phyloP scores from a whole-genome alignment of 164 flowering plant genomes.

The Vitis amurensis region DNA sequence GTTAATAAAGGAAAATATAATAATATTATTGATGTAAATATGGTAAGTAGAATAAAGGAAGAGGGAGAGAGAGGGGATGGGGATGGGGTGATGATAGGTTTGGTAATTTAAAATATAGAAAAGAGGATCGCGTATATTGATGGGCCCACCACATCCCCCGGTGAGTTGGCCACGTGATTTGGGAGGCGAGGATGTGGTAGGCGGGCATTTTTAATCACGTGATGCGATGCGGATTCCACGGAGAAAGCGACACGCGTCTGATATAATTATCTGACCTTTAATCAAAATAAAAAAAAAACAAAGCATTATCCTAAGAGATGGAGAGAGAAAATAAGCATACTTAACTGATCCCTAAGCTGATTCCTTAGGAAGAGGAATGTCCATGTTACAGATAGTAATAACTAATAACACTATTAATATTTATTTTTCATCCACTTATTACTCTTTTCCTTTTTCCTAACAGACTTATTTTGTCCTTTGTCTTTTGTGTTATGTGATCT shows the following conservation, averaged over 20 bases:
- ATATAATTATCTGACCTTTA: too few species aligned
- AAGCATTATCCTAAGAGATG: constrained; percentile 8
- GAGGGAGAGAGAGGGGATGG: too few species aligned
- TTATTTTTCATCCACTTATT: not conserved
- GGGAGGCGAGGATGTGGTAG: constrained; percentile 56
- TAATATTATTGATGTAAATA: too few species aligned
- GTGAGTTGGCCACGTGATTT: constrained; percentile 93
- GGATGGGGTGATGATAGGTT: too few species aligned
- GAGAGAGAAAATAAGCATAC: constrained; percentile 20
- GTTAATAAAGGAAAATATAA: too few species aligned
- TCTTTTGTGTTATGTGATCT: too few species aligned
- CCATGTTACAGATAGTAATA: constrained; percentile 22
- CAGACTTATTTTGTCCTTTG: too few species aligned
- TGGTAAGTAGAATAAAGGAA: too few species aligned
- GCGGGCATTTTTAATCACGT: constrained; percentile 61
- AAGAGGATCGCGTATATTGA: constrained; percentile 16
- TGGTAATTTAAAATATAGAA: not conserved
- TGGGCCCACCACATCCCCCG: constrained; percentile 33
- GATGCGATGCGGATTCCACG: constrained; percentile 50
- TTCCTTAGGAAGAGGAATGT: constrained; percentile 52
- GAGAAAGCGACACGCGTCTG: constrained; percentile 34
- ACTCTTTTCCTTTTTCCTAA: not conserved
- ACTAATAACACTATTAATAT: too few species aligned
- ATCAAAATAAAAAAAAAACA: not conserved
- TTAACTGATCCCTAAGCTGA: constrained; percentile 84